These are phyloP conservation scores for Elsinoe ampelina DNA, from an alignment of 2,329 filamentous ascomycete species.

Conservation along the genomic window DNA sequence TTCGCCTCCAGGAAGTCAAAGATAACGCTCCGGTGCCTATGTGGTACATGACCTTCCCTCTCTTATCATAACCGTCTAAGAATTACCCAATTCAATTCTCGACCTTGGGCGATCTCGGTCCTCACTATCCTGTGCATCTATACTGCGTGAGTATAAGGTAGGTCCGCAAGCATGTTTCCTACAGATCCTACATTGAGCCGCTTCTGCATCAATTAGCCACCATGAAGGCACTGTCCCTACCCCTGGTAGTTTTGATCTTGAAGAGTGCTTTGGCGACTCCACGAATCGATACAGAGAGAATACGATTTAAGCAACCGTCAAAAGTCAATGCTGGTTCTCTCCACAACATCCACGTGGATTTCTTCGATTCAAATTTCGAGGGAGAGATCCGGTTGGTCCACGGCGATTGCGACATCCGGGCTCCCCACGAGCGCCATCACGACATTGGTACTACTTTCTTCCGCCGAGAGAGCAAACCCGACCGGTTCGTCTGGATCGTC, in stretches of 20 bases:
- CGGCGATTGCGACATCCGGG: slow-evolving; percentile 34
- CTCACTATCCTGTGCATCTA: background rate
- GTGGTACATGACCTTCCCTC: background rate
- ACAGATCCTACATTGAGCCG: background rate
- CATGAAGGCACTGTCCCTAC: background rate
- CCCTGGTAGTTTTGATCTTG: background rate
- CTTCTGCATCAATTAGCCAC: background rate
- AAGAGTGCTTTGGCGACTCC: background rate
- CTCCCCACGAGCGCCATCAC: slow-evolving; percentile 33
- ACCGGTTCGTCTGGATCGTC: slow-evolving; percentile 41
- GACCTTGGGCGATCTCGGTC: background rate
- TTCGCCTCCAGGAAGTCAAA: background rate
- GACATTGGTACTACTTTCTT: slow-evolving; percentile 32
- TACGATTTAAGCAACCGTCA: background rate
- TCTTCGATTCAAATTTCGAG: slow-evolving; percentile 32
- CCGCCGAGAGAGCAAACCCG: slow-evolving; percentile 27
- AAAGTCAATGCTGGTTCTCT: slow-evolving; percentile 25
- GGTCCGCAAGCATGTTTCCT: background rate
- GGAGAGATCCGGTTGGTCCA: slow-evolving; percentile 38
- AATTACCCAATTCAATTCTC: background rate
- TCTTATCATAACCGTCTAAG: background rate
- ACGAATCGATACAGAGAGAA: background rate
- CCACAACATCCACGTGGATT: slow-evolving; percentile 43
- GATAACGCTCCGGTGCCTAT: slow-evolving; percentile 1
- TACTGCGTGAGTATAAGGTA: background rate